phyloP scores from a whole-genome alignment of 495 filamentous ascomycete genomes.

The Penicillium manginii region DNA sequence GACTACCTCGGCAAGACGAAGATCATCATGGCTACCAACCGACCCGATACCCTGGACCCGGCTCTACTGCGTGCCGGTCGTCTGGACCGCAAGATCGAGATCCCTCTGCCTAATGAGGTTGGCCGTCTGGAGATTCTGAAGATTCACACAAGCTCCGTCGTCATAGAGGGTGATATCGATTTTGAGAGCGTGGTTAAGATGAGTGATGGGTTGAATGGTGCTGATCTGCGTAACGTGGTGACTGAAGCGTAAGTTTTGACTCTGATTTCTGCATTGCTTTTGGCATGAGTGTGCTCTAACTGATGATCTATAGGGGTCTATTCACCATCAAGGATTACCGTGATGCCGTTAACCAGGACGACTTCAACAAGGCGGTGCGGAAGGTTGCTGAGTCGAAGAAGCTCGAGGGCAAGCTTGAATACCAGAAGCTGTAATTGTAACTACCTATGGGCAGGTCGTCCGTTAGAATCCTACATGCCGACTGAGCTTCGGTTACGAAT shows the following conservation, averaged over 20 bases:
- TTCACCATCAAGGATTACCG: constrained; percentile 98
- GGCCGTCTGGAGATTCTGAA: constrained; percentile 97
- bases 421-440: constrained; percentile 83
- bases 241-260: constrained; percentile 80
- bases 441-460: constrained; percentile 18
- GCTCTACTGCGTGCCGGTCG: constrained; percentile 92
- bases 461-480: constrained; percentile 22
- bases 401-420: constrained; percentile 95
- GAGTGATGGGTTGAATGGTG: constrained; percentile 97
- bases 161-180: constrained; percentile 93
- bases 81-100: constrained; percentile 97
- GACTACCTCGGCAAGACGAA: constrained; percentile 99
- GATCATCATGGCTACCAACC: constrained; percentile 99
- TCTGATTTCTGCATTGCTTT: not conserved
- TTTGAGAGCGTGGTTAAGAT: constrained; percentile 99
- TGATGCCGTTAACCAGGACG: constrained; percentile 94
- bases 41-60: constrained; percentile 96
- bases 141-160: constrained; percentile 88
- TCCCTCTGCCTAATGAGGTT: constrained; percentile 98
- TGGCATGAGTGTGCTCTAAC: constrained; percentile 18
- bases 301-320: constrained; percentile 66
- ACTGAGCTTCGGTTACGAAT: constrained; percentile 13
- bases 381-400: constrained; percentile 99
- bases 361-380: constrained; percentile 97
- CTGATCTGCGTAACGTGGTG: constrained; percentile 96